Base-by-base conservation (phyloP, 345 rosid genomes). In the Lumnitzera racemosa region DNA sequence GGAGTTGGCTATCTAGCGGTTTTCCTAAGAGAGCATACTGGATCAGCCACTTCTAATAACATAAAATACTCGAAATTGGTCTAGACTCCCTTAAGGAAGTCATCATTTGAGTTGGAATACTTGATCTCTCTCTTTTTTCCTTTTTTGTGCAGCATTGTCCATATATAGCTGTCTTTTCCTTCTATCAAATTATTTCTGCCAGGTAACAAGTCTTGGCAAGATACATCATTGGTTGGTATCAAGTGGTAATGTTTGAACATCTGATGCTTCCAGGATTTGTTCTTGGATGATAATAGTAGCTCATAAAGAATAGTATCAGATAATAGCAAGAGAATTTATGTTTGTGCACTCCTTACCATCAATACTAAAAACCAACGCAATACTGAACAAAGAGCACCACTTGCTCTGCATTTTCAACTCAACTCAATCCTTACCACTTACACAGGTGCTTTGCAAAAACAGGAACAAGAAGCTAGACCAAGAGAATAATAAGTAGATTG, bases 291-390 rank as follows among this genome's bases (percentile, higher is more conserved):
- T 27, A 27, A 27, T 27, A 27, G 1, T 27, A 27, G 31, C 31
- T 27, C 86, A 48, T 76, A 69, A 14, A 96, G 83, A 67, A 88
- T 52, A 53, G 90, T 75, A 66, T 94, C 97, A 0, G 97, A 86
- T 12, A 85, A 82, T 71, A 27, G 31, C 5, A 20, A 72, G 79
- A 25, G 89, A 54, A n/a, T 84, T 85, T 54, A 9, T 61, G 76
- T 94, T 94, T 13, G 99, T 94, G 69, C 97, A 94, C 80, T 94
- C 99, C 73, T 94, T 90, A 7, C 83, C 5, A 36, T 36, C 11
- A 36, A 36, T 5, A 36, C 43, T 36, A 36, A 36, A 36, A 36
- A 36, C 5, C 36, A 5, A 36, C 5, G 5, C 31, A 36, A 36
- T 36, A 36, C 43, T 9, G 7, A 36, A 36, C 43, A 36, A 36